Evolutionary conservation across 495 filamentous ascomycete species (phyloP).

Genomic region (Penicillium atrosanguineum): DNA sequence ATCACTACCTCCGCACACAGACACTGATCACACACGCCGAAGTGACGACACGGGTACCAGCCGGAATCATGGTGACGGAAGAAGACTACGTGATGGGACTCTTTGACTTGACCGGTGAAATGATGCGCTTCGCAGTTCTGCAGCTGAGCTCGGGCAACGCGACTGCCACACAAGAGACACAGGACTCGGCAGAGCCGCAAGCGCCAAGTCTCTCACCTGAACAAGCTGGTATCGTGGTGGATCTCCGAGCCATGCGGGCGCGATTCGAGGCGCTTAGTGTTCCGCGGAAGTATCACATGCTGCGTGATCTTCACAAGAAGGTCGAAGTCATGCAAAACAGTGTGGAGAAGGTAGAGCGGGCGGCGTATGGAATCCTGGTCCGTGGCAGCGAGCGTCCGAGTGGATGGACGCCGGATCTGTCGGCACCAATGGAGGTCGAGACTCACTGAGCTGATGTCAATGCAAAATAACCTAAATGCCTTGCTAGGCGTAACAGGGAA

Average conservation of each 20-base stretch:
- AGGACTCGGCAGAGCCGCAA: background rate
- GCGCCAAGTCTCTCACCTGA: slow-evolving; percentile 16
- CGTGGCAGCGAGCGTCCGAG: slow-evolving; percentile 84
- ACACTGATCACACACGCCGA: slow-evolving; percentile 65
- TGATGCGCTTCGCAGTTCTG: slow-evolving; percentile 94
- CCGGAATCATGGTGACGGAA: slow-evolving; percentile 60
- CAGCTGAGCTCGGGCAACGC: slow-evolving; percentile 40
- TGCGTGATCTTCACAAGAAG: slow-evolving; percentile 72
- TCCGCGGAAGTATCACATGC: slow-evolving; percentile 42
- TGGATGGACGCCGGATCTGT: slow-evolving; percentile 87
- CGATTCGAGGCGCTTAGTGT: slow-evolving; percentile 69
- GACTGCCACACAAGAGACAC: background rate
- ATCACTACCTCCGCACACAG: slow-evolving; percentile 80
- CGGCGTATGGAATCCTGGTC: slow-evolving; percentile 81
- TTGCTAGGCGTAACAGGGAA: background rate
- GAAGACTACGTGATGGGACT: slow-evolving; percentile 90
- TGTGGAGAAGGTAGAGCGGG: slow-evolving; percentile 90
- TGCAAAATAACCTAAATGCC: background rate
- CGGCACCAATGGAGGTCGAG: slow-evolving; percentile 45
- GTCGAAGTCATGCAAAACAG: slow-evolving; percentile 79
- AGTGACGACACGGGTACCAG: slow-evolving; percentile 49
- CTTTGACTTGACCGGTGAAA: slow-evolving; percentile 88
- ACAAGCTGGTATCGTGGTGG: slow-evolving; percentile 57
- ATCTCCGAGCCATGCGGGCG: slow-evolving; percentile 71
- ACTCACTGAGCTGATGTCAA: slow-evolving; percentile 26